Evolutionary conservation across 192 early-diverging fungal genomes (phyloP), one percentile per base, ranked within the genome.

Genomic region (Haplosporangium gracile): DNA sequence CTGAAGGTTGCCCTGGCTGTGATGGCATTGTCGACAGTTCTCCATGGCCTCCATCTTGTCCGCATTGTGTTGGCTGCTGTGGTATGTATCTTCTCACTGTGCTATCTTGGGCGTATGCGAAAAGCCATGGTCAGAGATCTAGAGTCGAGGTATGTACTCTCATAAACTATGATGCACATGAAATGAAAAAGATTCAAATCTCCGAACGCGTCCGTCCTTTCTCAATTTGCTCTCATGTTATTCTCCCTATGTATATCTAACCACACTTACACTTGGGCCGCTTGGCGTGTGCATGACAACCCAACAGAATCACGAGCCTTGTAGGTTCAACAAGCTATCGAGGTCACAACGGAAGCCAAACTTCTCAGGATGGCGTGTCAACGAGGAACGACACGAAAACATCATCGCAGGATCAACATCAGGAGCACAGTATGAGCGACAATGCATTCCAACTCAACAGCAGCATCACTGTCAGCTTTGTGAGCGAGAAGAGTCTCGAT

Each of bases 51-150:
- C 3, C 13, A 76, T 16, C 39, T 78, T 26, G n/a, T 78, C 38
- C 80, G 69, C 51, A 39, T 81, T 11, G 1, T 80, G 24, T 2
- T 63, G 5, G 45, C 75, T 26, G 49, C 36, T 4, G 11, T 75
- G 8, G 26, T 78, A n/a, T 80, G 78, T 51, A 22, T 22, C 20
- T 78, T 15, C 34, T 39, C 75, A 13, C n/a, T 86, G 0, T 86
- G 84, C 34, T 86, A 40, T 26, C 43, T 86, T 51, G 76, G 60
- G n/a, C 42, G 72, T 0, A 70, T 73, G 20, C 76, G 71, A 29
- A 80, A 70, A 47, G 32, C 79, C 4, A 80, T 86, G 79, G 20
- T n/a, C 32, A 80, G 49, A 15, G 84, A 86, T 29, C 51, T 85
- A 7, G 29, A 80, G 42, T 76, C 42, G 55, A 80, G 83, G 78